phyloP scores from a whole-genome alignment of 768 basidiomycete species.

The Phaeotremella skinneri region DNA sequence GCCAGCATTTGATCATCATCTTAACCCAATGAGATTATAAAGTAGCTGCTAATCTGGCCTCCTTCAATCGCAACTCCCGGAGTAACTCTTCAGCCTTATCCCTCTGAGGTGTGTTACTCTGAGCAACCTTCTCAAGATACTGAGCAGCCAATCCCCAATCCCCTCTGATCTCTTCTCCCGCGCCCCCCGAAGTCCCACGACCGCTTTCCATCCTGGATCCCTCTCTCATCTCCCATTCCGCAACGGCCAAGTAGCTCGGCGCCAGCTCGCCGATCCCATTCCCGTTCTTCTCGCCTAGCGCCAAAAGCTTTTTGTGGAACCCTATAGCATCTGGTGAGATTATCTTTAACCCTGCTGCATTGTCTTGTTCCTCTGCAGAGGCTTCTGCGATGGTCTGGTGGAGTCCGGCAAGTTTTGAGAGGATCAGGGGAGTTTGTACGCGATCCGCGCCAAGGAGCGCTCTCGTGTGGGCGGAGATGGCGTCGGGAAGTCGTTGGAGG shows the following conservation, averaged over 20 bases:
- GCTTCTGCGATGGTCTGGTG: constrained; percentile 32
- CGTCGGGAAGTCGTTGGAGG: constrained; percentile 78
- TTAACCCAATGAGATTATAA: too few relatives aligned
- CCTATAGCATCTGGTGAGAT: constrained; percentile 68
- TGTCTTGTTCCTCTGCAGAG: neutral
- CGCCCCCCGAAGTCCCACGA: neutral
- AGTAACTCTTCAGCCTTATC: constrained; percentile 69
- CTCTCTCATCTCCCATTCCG: constrained; percentile 65
- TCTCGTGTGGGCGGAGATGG: constrained; percentile 85
- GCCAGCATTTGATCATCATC: too few relatives aligned
- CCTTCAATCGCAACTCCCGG: constrained; percentile 57
- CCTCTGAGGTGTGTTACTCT: constrained; percentile 79
- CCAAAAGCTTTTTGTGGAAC: constrained; percentile 64
- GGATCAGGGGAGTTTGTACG: constrained; percentile 43
- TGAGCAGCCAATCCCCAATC: constrained; percentile 63
- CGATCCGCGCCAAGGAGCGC: constrained; percentile 60
- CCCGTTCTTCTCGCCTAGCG: constrained; percentile 48
- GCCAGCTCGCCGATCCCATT: constrained; percentile 65
- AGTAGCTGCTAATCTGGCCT: constrained; percentile 21
- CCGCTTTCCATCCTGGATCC: constrained; percentile 6
- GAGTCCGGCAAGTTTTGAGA: constrained; percentile 45
- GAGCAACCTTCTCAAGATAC: constrained; percentile 69
- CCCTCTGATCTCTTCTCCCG: constrained; percentile 45
- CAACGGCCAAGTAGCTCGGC: constrained; percentile 78
- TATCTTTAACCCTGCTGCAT: constrained; percentile 51